Percentiles rank a stretch among this genome's conserved stretches.
Evolutionary conservation across 2,329 filamentous ascomycete genomes (phyloP).

Genomic region (Cercospora sojina): DNA sequence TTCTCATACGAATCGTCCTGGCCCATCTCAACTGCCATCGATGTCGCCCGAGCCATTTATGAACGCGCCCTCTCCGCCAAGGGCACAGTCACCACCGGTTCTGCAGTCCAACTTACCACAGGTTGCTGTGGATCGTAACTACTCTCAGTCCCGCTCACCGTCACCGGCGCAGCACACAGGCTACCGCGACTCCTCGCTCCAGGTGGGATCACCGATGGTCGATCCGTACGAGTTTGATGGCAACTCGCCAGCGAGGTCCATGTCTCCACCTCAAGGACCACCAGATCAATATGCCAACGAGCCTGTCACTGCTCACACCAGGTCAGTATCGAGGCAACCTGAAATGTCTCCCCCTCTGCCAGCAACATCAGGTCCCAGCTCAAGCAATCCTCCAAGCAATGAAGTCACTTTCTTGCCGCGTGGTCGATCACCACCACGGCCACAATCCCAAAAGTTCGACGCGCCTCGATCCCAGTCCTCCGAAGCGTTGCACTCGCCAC

Average conservation of each 20-base stretch:
- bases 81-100: constrained; percentile 1
- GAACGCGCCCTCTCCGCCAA: background rate
- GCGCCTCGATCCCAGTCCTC: constrained; percentile 18
- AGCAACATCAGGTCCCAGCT: constrained; percentile 4
- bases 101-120: constrained; percentile 12
- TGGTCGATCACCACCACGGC: constrained; percentile 17
- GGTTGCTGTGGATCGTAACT: background rate
- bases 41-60: constrained; percentile 7
- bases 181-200: constrained; percentile 12
- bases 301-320: constrained; percentile 2
- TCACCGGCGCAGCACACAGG: background rate
- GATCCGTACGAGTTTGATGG: constrained; percentile 12
- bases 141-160: background rate
- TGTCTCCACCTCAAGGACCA: constrained; percentile 7
- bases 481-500: constrained; percentile 10
- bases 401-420: constrained; percentile 18
- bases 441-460: background rate
- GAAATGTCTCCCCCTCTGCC: constrained; percentile 8
- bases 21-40: background rate
- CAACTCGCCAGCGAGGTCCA: background rate
- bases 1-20: background rate
- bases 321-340: constrained; percentile 3
- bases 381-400: constrained; percentile 11
- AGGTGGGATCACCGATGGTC: constrained; percentile 8
- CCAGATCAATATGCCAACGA: constrained; percentile 17